phyloP scores from a whole-genome alignment of 805 yeast species.

The Myxozyma neotropica region DNA sequence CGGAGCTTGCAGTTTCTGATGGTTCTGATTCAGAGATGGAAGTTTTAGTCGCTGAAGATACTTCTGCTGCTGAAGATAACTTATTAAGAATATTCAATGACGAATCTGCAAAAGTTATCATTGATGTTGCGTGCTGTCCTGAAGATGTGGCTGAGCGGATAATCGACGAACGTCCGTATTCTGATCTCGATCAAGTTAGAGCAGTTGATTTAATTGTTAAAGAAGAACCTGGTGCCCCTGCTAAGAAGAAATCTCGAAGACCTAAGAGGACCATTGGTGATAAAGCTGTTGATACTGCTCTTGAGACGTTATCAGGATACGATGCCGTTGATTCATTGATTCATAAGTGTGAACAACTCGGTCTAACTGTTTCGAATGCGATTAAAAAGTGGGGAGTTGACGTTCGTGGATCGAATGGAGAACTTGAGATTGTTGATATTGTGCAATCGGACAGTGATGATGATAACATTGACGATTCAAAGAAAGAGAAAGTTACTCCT shows the following conservation, averaged over 20 bases:
- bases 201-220: slow-evolving; percentile 54
- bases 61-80: slow-evolving; percentile 49
- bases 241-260: slow-evolving; percentile 40
- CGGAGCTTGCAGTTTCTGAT: slow-evolving; percentile 17
- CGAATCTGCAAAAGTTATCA: slow-evolving; percentile 71
- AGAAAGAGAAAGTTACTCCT: slow-evolving; percentile 19
- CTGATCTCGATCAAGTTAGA: slow-evolving; percentile 59
- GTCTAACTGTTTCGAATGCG: slow-evolving; percentile 67
- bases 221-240: slow-evolving; percentile 37
- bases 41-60: slow-evolving; percentile 52
- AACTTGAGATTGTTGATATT: slow-evolving; percentile 53
- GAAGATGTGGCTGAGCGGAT: slow-evolving; percentile 66
- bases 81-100: slow-evolving; percentile 77
- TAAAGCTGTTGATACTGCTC: slow-evolving; percentile 61
- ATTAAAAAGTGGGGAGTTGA: slow-evolving; percentile 89
- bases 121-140: slow-evolving; percentile 75
- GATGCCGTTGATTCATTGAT: slow-evolving; percentile 93
- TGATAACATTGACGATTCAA: slow-evolving; percentile 18
- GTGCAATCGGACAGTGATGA: slow-evolving; percentile 16
- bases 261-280: slow-evolving; percentile 48
- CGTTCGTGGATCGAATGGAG: slow-evolving; percentile 63
- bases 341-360: slow-evolving; percentile 76
- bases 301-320: slow-evolving; percentile 77
- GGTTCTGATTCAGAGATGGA: slow-evolving; percentile 33
- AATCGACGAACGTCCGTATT: slow-evolving; percentile 71